Conservation (phyloP, 2,329 filamentous ascomycete genomes). For the Hypoxylon sp. region DNA sequence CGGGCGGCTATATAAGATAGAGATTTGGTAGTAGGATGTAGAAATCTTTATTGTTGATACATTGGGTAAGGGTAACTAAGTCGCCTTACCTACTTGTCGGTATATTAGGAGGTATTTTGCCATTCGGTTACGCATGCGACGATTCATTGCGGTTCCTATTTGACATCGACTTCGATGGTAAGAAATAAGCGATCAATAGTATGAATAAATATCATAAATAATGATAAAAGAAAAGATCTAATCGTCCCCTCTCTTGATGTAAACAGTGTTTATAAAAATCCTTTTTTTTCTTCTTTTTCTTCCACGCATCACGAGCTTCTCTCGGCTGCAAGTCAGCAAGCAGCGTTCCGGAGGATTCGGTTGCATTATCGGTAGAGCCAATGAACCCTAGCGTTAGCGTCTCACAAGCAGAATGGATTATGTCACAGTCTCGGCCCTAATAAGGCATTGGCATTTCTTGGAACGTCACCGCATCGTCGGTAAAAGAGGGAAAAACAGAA, state of each 20-base stretch:
- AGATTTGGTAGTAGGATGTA: conserved; percentile 6
- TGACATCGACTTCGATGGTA: not conserved
- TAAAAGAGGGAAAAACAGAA: conserved; percentile 27
- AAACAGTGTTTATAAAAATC: conserved; percentile 1
- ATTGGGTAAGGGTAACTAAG: conserved; percentile 2
- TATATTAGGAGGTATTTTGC: not conserved
- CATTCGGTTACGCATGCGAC: not conserved
- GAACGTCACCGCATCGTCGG: conserved; percentile 43
- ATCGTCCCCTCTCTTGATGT: not conserved
- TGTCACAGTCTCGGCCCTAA: conserved; percentile 42
- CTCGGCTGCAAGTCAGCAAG: conserved; percentile 41
- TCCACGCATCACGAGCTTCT: conserved; percentile 31
- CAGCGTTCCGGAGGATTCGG: conserved; percentile 41
- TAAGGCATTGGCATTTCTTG: conserved; percentile 38
- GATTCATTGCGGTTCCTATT: not conserved
- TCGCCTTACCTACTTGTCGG: not conserved
- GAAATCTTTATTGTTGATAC: not conserved
- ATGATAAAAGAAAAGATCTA: not conserved
- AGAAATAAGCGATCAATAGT: no score
- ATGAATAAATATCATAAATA: no score
- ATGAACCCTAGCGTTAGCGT: conserved; percentile 35
- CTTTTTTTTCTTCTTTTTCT: conserved; percentile 3
- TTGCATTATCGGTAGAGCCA: conserved; percentile 39
- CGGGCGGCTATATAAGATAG: conserved; percentile 6
- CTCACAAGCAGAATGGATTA: conserved; percentile 38